These are phyloP conservation scores for Heritiera fomes DNA, from an alignment of 345 rosid genomes.

Conservation along the genomic window DNA sequence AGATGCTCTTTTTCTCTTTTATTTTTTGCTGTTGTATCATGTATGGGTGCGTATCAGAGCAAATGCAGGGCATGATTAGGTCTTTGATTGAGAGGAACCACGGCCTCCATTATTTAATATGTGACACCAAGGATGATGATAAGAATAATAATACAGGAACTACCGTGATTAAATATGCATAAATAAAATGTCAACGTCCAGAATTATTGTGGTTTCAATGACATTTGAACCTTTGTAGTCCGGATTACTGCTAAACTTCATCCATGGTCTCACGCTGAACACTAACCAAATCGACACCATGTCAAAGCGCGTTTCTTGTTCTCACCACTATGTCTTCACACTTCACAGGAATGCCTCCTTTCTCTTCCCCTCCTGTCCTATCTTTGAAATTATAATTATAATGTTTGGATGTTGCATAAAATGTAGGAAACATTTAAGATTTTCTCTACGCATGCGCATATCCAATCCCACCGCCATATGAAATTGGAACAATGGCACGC, in stretches of 20 bases:
- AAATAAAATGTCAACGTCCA: background rate
- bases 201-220: background rate
- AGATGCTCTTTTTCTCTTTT: background rate
- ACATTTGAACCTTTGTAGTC: background rate
- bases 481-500: too few relatives aligned
- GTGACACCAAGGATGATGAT: background rate
- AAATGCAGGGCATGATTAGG: background rate
- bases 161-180: background rate
- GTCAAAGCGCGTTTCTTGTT: background rate
- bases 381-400: too few relatives aligned
- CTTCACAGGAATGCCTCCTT: too few relatives aligned
- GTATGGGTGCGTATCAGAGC: background rate
- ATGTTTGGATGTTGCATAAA: too few relatives aligned
- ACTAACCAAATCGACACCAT: too few relatives aligned
- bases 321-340: background rate
- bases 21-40: background rate
- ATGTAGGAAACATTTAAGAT: too few relatives aligned
- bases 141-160: background rate
- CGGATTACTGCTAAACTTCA: background rate
- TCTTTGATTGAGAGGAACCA: background rate
- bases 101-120: background rate
- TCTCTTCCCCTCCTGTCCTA: too few relatives aligned
- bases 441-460: too few relatives aligned
- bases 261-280: background rate
- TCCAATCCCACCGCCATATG: too few relatives aligned